Base-by-base conservation (phyloP, 164 flowering plant species). In the Kingdonia uniflora region DNA sequence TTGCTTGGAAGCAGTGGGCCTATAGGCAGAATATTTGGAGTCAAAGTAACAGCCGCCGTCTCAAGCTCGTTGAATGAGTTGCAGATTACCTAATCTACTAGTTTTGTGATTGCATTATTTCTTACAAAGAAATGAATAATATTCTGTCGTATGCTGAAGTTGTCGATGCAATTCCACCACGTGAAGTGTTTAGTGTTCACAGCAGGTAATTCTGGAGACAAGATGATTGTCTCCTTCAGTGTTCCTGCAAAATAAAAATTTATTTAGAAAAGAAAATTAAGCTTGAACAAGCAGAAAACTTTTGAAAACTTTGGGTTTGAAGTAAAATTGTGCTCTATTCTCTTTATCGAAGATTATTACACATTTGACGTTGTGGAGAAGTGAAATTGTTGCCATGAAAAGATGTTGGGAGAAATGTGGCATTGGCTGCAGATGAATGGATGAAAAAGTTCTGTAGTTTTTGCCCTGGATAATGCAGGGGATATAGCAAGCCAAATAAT, bases 31-130 rank as follows among this genome's bases (percentile, higher is more conserved):
- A 68, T 6, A 2, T 66, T n/a, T 24, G 76, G 73, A 48, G 49
- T n/a, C 42, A 57, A 20, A 38, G 51, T 10, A 14, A 51, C 39
- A 14, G 63, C 58, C 0, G 56, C 59, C 2, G 60, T 53, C 49
- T 75, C 76, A 8, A 75, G 65, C 22, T 69, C 76, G 13, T 50
- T 25, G 25, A 46, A 56, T 19, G 79, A 64, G 65, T 75, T 75
- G 76, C 79, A 75, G 14, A 75, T 38, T 10, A 65, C 14, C 68
- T 52, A 59, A 2, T 72, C 63, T 16, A 51, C 62, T 1, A 14
- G 3, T 54, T 57, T 62, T 19, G 43, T 12, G 2, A 47, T n/a
- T 24, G 54, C 11, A 46, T 49, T 62, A 49, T 16, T 52, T 10
- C 50, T 42, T 2, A 29, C 14, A 22, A 54, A 23, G 25, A n/a